Evolutionary conservation across 2,329 filamentous ascomycete species (phyloP).

Genomic region (Talaromyces albobiverticillius): DNA sequence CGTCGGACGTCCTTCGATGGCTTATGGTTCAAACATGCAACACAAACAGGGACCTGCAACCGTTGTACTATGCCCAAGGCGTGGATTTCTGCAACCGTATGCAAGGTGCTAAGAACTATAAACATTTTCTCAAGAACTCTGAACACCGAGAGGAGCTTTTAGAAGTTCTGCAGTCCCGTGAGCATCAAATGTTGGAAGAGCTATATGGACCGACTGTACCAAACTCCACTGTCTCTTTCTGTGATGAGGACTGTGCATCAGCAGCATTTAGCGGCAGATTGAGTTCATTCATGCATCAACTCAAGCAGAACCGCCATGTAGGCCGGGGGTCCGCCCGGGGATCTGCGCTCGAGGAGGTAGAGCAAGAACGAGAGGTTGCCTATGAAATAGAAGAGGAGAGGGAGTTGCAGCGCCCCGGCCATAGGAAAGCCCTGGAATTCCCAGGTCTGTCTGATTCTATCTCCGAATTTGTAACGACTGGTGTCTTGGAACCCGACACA

Average conservation of each 20-base stretch:
- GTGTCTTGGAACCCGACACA: conserved; percentile 30
- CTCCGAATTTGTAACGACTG: conserved; percentile 44
- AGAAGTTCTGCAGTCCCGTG: conserved; percentile 46
- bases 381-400: conserved; percentile 48
- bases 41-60: conserved; percentile 57
- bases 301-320: neutral
- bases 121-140: conserved; percentile 35
- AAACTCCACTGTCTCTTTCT: conserved; percentile 21
- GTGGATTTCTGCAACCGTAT: conserved; percentile 58
- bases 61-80: conserved; percentile 60
- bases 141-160: conserved; percentile 43
- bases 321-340: neutral
- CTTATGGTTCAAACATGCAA: conserved; percentile 62
- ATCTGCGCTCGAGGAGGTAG: conserved; percentile 49
- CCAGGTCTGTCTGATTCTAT: conserved; percentile 49
- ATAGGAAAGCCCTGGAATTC: conserved; percentile 42
- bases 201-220: conserved; percentile 54
- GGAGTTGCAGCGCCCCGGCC: conserved; percentile 49
- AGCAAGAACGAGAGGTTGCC: conserved; percentile 56
- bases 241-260: conserved; percentile 8
- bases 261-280: conserved; percentile 29
- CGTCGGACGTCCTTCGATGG: conserved; percentile 57
- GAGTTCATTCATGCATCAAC: conserved; percentile 28
- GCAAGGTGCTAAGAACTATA: conserved; percentile 47
- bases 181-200: conserved; percentile 57